phyloP scores from a whole-genome alignment of 345 rosid genomes.

The Euphorbia pulcherrima region DNA sequence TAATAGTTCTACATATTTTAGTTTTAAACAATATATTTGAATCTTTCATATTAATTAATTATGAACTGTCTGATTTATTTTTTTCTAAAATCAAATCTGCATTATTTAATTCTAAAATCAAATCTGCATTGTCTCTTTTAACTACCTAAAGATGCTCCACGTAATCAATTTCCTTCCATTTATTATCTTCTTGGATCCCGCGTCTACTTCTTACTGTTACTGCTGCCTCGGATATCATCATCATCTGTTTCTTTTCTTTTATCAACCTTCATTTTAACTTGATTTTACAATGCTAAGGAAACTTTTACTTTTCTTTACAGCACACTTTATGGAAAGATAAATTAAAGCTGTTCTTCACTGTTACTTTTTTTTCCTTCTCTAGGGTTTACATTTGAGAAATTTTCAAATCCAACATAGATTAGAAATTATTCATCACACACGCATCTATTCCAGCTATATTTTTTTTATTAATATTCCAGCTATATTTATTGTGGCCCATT shows the following conservation, averaged over 20 bases:
- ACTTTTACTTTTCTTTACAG: background rate
- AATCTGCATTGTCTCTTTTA: conserved; percentile 8
- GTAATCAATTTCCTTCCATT: conserved; percentile 16
- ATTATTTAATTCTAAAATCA: conserved; percentile 23
- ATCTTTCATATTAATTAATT: too few species aligned
- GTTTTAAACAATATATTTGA: too few species aligned
- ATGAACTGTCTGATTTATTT: too few species aligned
- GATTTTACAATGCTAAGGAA: background rate
- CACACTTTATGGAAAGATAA: background rate
- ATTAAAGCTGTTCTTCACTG: background rate
- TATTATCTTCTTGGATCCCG: conserved; percentile 34
- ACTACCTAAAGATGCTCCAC: conserved; percentile 21
- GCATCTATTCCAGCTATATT: too few species aligned
- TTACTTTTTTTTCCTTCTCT: background rate
- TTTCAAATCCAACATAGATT: background rate
- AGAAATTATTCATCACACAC: too few species aligned
- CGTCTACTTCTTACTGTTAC: conserved; percentile 13
- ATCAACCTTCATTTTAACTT: background rate
- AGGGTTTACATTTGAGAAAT: conserved; percentile 9
- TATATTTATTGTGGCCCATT: conserved; percentile 3
- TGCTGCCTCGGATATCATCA: background rate
- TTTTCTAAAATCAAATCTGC: too few species aligned
- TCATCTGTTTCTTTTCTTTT: background rate
- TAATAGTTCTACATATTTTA: too few species aligned
- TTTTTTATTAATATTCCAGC: too few species aligned